Conservation (phyloP, 768 basidiomycete species). For the Fibroporia radiculosa region DNA sequence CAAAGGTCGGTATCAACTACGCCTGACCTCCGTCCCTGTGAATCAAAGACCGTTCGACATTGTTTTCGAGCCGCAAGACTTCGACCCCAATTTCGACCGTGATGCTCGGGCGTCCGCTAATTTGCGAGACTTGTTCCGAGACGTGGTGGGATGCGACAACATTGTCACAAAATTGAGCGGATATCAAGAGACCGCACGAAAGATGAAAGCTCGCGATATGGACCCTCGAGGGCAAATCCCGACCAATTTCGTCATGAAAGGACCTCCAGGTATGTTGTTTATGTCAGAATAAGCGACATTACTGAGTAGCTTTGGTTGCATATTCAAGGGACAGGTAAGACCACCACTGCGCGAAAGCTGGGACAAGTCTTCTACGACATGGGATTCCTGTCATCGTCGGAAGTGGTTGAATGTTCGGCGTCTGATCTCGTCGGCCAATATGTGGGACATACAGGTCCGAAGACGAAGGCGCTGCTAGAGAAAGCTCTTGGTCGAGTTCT, state of each 20-base stretch:
- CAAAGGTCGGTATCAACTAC: conserved; percentile 19
- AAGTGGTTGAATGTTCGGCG: conserved; percentile 64
- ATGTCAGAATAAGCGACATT: neutral
- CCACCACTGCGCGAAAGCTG: conserved; percentile 53
- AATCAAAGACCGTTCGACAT: conserved; percentile 12
- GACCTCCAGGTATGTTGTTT: conserved; percentile 51
- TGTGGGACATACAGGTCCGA: conserved; percentile 67
- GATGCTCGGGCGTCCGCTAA: conserved; percentile 38
- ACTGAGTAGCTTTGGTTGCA: neutral
- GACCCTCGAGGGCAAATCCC: conserved; percentile 48
- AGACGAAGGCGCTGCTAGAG: conserved; percentile 50
- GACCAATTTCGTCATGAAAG: conserved; percentile 63
- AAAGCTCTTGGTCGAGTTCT: conserved; percentile 61
- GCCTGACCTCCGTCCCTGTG: conserved; percentile 13
- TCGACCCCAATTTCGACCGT: conserved; percentile 57
- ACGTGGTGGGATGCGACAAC: conserved; percentile 53
- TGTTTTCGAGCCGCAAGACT: conserved; percentile 41
- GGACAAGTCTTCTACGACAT: conserved; percentile 59
- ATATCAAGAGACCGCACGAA: conserved; percentile 44
- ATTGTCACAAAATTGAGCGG: conserved; percentile 40
- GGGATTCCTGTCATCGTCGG: conserved; percentile 41
- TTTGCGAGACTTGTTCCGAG: conserved; percentile 49
- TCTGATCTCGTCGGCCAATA: conserved; percentile 64
- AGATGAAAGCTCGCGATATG: conserved; percentile 31
- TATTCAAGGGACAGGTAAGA: conserved; percentile 51